phyloP scores from a whole-genome alignment of 176 grass and related monocot species.

The Aegilops longissima region DNA sequence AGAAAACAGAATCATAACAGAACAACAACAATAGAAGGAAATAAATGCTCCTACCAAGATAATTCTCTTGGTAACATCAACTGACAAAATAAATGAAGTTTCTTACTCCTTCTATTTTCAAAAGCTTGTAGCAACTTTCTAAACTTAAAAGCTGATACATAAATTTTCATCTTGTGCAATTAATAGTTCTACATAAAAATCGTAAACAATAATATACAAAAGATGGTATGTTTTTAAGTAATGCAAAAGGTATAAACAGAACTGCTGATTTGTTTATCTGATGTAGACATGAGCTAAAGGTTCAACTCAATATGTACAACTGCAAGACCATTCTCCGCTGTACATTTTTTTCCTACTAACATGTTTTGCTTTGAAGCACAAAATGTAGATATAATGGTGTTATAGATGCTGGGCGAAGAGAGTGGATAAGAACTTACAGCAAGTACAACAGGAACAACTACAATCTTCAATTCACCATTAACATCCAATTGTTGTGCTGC shows the following conservation, averaged over 20 bases:
- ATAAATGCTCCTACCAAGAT: not conserved
- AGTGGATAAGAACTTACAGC: constrained; percentile 56
- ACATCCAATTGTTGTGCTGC: constrained; percentile 69
- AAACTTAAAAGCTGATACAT: not conserved
- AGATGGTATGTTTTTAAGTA: not conserved
- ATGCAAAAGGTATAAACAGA: not conserved
- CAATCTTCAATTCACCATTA: constrained; percentile 70
- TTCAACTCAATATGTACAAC: not conserved
- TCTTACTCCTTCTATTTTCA: not conserved
- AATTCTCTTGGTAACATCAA: not conserved
- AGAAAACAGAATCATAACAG: not conserved
- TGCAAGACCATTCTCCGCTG: not conserved
- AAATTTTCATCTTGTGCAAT: not conserved
- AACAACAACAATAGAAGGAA: not conserved
- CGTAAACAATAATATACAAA: not conserved
- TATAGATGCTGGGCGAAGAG: constrained; percentile 13
- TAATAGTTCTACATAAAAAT: not conserved
- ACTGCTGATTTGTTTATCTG: not conserved
- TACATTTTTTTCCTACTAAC: not conserved
- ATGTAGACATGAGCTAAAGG: not conserved
- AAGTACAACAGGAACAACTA: constrained; percentile 71
- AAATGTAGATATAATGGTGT: not conserved
- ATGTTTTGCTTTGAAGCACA: not conserved
- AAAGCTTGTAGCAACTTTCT: not conserved
- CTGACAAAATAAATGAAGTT: not conserved